Conservation (phyloP, 768 basidiomycete species). For the Suillus variegatus region DNA sequence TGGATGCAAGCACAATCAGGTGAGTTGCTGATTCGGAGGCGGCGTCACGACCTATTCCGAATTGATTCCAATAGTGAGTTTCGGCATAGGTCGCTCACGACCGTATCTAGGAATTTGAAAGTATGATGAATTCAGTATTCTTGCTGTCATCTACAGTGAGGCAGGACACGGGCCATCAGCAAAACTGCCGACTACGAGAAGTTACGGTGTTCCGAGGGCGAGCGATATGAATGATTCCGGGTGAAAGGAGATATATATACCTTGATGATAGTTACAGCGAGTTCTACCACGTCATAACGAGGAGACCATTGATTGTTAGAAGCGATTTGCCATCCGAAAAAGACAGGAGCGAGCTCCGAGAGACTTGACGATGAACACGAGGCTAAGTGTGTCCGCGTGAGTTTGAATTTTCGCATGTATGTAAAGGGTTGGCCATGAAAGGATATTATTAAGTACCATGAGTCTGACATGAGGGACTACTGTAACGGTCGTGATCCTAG, state of each 20-base stretch:
- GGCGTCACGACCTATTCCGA: background rate
- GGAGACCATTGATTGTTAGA: background rate
- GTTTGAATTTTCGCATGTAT: constrained; percentile 6
- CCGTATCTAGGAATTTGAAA: constrained; percentile 1
- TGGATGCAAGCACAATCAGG: background rate
- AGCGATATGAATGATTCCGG: background rate
- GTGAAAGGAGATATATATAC: constrained; percentile 1
- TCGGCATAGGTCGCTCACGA: background rate
- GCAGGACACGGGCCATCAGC: background rate
- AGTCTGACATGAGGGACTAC: constrained; percentile 3
- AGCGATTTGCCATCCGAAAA: background rate
- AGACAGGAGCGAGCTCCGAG: background rate
- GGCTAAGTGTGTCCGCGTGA: background rate
- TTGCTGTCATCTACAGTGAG: background rate
- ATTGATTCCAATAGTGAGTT: constrained; percentile 2
- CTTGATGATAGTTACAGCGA: background rate
- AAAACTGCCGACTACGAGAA: background rate
- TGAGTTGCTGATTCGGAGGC: constrained; percentile 1
- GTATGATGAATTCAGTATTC: background rate
- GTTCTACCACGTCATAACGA: background rate
- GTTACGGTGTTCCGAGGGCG: background rate
- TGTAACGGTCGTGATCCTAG: background rate
- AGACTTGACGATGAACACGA: background rate
- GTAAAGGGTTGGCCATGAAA: constrained; percentile 6
- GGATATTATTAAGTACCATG: background rate